Percentiles rank a stretch among this genome's conserved stretches.
phyloP scores from a whole-genome alignment of 148 eudicot species.

The Selenicereus undatus region DNA sequence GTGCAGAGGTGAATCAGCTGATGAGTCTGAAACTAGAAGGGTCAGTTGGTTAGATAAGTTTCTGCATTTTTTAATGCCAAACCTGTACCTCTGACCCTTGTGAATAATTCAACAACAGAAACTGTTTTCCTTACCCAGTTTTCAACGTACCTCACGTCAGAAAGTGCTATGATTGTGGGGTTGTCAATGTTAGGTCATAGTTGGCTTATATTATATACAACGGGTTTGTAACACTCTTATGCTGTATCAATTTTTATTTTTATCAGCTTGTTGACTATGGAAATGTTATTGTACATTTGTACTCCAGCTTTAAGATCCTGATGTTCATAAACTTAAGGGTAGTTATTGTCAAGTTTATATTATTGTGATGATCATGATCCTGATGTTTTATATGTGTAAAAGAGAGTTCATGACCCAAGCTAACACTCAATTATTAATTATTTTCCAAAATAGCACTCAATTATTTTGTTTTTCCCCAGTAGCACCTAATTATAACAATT shows the following conservation, averaged over 20 bases:
- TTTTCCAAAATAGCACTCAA: too few relatives aligned
- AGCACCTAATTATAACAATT: too few relatives aligned
- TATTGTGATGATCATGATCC: too few relatives aligned
- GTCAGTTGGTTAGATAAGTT: conserved; percentile 62
- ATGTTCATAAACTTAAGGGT: too few relatives aligned
- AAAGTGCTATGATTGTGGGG: background rate
- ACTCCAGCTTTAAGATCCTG: too few relatives aligned
- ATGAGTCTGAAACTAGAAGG: conserved; percentile 93
- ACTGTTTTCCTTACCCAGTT: background rate
- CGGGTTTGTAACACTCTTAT: background rate
- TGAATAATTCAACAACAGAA: background rate
- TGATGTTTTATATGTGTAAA: too few relatives aligned
- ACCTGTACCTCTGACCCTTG: background rate
- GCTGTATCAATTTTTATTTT: background rate
- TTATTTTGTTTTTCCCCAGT: too few relatives aligned
- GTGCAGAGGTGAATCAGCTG: conserved; percentile 90
- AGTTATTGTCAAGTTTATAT: too few relatives aligned
- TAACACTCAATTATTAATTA: too few relatives aligned
- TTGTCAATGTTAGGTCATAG: background rate
- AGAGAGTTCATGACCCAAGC: too few relatives aligned
- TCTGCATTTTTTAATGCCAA: background rate
- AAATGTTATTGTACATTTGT: background rate
- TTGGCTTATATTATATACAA: background rate
- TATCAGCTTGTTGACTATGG: background rate
- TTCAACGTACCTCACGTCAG: background rate